Base-by-base conservation (phyloP, 2,329 filamentous ascomycete genomes). In the Alternaria sp. region DNA sequence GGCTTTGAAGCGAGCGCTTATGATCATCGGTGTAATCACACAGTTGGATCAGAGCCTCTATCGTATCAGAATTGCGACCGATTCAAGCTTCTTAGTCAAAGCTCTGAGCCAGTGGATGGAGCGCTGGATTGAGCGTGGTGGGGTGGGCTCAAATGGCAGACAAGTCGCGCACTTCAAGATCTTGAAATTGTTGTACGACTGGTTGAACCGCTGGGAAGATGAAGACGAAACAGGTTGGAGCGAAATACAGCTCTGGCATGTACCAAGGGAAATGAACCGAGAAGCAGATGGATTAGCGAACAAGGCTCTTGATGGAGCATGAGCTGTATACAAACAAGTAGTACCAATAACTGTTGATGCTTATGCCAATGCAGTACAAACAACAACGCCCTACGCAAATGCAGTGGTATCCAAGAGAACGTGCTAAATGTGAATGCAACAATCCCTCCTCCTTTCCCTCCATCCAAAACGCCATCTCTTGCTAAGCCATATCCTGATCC, bases 51-150 rank as follows among this genome's bases (percentile, higher is more conserved):
- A n/a, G n/a, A n/a, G n/a, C n/a, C n/a, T n/a, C n/a, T n/a, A n/a
- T n/a, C n/a, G n/a, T n/a, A n/a, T n/a, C n/a, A 21, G 4, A 4
- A 63, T 74, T 23, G 61, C 69, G 9, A 69, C 77, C 0, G 77
- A 80, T 43, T 81, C 80, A 0, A 68, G 66, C n/a, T 80, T 77
- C 28, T 15, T 81, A 6, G 74, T 79, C 1, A 68, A 77, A 23
- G 70, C 74, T 5, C 67, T 79, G 61, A 74, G 76, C 2, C 64
- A 73, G 7, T 78, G 70, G 68, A 68, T 81, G 6, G 57, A 67
- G 3, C 69, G 72, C 21, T 81, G 79, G 77, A 73, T 76, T 32
- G 30, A 55, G 1, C 75, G 77, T 43, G 70, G 69, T 2, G 79
- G 71, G 57, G 69, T 67, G 15, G 74, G 71, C 10, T 62, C 69